Base-by-base conservation (phyloP, 148 eudicot species). In the Rhododendron vialii region DNA sequence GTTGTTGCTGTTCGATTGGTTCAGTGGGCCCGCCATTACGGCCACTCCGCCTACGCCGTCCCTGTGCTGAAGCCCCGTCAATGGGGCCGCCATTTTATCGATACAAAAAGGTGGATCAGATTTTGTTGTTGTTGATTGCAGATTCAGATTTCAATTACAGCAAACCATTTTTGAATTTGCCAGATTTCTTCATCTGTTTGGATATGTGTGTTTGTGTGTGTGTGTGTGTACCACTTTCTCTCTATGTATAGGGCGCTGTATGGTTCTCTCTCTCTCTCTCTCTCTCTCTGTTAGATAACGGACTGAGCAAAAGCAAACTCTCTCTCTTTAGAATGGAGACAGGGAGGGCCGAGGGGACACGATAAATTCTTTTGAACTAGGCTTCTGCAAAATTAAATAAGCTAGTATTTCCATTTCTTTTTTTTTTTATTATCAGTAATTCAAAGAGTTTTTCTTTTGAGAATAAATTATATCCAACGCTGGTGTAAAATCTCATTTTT, bases 11-110 rank as follows among this genome's bases (percentile, higher is more conserved):
- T n/a, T 20, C 20, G 93, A 85, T 84, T 88, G 92, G 86, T 87
- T 90, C 81, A 93, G 88, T 33, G 90, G 82, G 28, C 92, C 91
- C 50, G 96, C 91, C 96, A 94, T 93, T 84, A 93, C 87, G 76
- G 94, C 94, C 63, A 94, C 92, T 14, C 76, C 76, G 0, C 75
- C 95, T 2, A 93, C 74, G 74, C 74, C 74, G 5, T 92, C 95
- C 38, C 93, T 78, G 81, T 88, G 93, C 61, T 88, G 90, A 48
- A 90, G n/a, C 73, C 92, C 98, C 86, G 98, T 87, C 89, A 93
- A 90, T 88, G 96, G 98, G 90, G 98, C 94, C 89, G 98, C 96
- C 98, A 96, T 95, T 84, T 35, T 82, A 81, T 79, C n/a, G 6
- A 1, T 35, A 5, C 8, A 6, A 10, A 75, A 51, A 77, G 7